Base-by-base conservation (phyloP, 345 rosid species). In the Physaria fendleri region DNA sequence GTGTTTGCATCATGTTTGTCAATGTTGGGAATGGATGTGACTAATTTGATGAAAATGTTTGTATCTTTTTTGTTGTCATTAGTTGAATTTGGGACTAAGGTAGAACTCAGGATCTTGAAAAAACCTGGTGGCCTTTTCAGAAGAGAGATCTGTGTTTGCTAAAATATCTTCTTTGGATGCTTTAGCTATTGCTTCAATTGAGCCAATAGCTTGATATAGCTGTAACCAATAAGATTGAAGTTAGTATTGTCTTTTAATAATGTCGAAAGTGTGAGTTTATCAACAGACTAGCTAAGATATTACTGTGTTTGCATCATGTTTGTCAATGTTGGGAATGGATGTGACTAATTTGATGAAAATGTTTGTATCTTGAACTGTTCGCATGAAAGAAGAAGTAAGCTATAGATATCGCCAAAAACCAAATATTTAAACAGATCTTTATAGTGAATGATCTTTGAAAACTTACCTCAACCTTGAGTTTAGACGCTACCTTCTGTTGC, bases 121-220 rank as follows among this genome's bases (percentile, higher is more conserved):
- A 65, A 93, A 89, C 71, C 75, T 78, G 8, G 69, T 25, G 54
- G 89, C 94, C 73, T 93, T 93, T 22, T 85, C 85, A 15, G 81
- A 73, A 18, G 95, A 93, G 38, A 86, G 94, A 69, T 93, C 97
- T 4, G 95, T 89, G 73, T 75, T 84, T 52, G 83, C 91, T 66
- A 87, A 27, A 62, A 93, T 79, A 38, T 59, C 50, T 67, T 81
- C 86, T 79, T 83, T 85, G 8, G 94, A 80, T 72, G 95, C 84
- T 73, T 85, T 93, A 6, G 85, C 86, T 20, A 87, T 79, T 17
- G 94, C 84, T 75, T 86, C 89, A 8, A 93, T 78, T 5, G 99
- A 93, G 28, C 99, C 99, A 57, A 89, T 80, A 14, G 91, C 85
- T 74, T 84, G 97, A 77, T 77, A 79, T 8, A 92, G 87, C 99